A percentile compares a stretch with the other conserved stretches of the same genome.
Conservation (phyloP, 2,329 filamentous ascomycete species). For the Polychaeton citri region DNA sequence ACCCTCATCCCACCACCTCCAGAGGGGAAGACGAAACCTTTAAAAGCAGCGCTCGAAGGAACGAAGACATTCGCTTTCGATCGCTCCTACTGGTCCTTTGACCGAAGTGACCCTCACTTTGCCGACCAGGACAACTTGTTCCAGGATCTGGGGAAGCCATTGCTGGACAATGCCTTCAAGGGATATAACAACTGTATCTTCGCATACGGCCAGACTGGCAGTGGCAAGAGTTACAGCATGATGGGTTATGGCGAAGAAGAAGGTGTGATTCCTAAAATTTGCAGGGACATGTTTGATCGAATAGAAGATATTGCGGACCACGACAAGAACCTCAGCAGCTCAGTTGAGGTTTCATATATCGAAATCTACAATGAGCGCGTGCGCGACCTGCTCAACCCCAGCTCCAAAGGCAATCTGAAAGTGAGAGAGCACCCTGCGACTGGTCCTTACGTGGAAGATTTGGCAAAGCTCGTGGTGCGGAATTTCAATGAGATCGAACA, state of each 20-base stretch:
- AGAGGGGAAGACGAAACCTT: slow-evolving; percentile 49
- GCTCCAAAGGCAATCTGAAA: slow-evolving; percentile 91
- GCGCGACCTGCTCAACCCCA: slow-evolving; percentile 84
- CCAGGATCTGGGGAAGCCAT: slow-evolving; percentile 71
- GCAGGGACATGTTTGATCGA: slow-evolving; percentile 90
- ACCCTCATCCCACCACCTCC: slow-evolving; percentile 60
- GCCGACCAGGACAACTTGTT: slow-evolving; percentile 85
- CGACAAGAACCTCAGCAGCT: slow-evolving; percentile 71
- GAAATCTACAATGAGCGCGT: slow-evolving; percentile 99
- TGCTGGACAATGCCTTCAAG: slow-evolving; percentile 94
- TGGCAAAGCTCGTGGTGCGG: slow-evolving; percentile 86
- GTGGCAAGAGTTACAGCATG: slow-evolving; percentile 98
- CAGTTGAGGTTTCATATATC: slow-evolving; percentile 93
- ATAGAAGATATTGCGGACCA: slow-evolving; percentile 55
- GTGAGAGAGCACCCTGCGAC: slow-evolving; percentile 96
- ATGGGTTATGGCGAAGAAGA: slow-evolving; percentile 97
- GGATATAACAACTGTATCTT: slow-evolving; percentile 99
- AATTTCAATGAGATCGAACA: slow-evolving; percentile 94
- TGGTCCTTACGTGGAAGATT: slow-evolving; percentile 93
- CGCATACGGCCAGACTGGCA: slow-evolving; percentile 95
- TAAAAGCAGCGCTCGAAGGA: slow-evolving; percentile 49
- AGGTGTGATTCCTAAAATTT: slow-evolving; percentile 93
- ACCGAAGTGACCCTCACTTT: slow-evolving; percentile 66
- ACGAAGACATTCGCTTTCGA: slow-evolving; percentile 91
- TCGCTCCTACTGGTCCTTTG: slow-evolving; percentile 95